Percentiles rank a stretch among this genome's conserved stretches.
These are phyloP conservation scores for Dothideomycetes sp. DNA, from an alignment of 2,329 filamentous ascomycete genomes.

Conservation along the genomic window DNA sequence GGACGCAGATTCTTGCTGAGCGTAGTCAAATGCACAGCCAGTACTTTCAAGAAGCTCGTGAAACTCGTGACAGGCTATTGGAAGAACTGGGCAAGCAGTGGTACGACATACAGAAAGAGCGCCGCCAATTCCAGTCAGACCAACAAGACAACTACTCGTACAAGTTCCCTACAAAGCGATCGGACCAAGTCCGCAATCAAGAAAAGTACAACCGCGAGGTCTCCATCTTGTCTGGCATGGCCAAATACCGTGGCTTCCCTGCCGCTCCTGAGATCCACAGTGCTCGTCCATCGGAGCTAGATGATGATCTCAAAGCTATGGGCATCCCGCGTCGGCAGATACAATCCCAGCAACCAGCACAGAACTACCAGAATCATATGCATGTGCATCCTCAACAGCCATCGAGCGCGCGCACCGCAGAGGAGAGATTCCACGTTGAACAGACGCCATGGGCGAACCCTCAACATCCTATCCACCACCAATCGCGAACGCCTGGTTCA, in stretches of 20 bases:
- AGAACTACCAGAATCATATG: background rate
- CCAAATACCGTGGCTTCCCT: constrained; percentile 93
- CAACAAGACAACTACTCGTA: constrained; percentile 75
- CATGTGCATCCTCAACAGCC: constrained; percentile 12
- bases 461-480: constrained; percentile 35
- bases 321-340: constrained; percentile 14
- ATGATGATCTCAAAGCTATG: constrained; percentile 83
- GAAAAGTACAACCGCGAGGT: constrained; percentile 92
- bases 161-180: constrained; percentile 66
- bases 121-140: constrained; percentile 67
- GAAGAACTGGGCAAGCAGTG: constrained; percentile 79
- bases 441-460: constrained; percentile 90
- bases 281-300: constrained; percentile 62
- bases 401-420: constrained; percentile 25
- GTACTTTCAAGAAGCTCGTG: constrained; percentile 78
- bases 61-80: constrained; percentile 70
- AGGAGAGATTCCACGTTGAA: constrained; percentile 76
- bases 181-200: constrained; percentile 73
- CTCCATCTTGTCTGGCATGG: constrained; percentile 78
- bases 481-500: constrained; percentile 15
- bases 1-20: constrained; percentile 68
- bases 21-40: constrained; percentile 81
- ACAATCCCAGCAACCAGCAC: constrained; percentile 17
- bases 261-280: constrained; percentile 78
- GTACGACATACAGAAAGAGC: constrained; percentile 85